Percentiles rank a stretch among this genome's conserved stretches.
Conservation (phyloP, 2,329 filamentous ascomycete genomes). For the Paecilomyces fulvus region DNA sequence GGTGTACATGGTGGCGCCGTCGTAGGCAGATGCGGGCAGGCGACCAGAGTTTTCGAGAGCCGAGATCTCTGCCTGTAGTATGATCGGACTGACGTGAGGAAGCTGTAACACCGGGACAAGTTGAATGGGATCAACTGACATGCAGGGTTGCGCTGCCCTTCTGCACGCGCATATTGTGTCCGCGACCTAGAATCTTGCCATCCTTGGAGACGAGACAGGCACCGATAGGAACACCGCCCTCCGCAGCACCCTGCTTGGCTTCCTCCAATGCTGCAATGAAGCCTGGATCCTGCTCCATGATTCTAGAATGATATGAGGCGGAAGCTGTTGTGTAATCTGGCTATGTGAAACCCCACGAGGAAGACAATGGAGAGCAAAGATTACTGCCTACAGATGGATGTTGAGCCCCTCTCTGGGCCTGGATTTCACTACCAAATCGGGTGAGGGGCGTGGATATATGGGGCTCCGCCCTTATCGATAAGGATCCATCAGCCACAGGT, state of each 20-base stretch:
- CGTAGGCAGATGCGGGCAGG: conserved; percentile 59
- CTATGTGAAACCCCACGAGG: not conserved
- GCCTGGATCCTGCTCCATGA: conserved; percentile 38
- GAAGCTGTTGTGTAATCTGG: too few relatives aligned
- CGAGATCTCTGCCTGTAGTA: conserved; percentile 60
- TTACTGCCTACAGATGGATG: not conserved
- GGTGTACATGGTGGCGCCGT: conserved; percentile 72
- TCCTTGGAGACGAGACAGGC: conserved; percentile 58
- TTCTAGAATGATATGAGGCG: not conserved
- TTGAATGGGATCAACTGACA: conserved; percentile 36
- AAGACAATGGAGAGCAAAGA: not conserved
- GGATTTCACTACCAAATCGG: not conserved
- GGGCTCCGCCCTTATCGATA: conserved; percentile 17
- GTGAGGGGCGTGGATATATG: not conserved
- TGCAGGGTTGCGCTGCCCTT: conserved; percentile 63
- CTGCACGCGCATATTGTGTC: conserved; percentile 70
- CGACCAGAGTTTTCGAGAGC: conserved; percentile 67
- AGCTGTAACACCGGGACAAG: conserved; percentile 2
- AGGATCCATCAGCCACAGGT: conserved; percentile 3
- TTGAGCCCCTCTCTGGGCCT: not conserved
- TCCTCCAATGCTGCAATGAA: conserved; percentile 52
- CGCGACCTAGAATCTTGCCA: conserved; percentile 61
- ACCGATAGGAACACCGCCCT: conserved; percentile 53
- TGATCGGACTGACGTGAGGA: not conserved
- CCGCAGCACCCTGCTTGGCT: conserved; percentile 45